A percentile compares a stretch with the other conserved stretches of the same genome.
Evolutionary conservation across 1,284 basidiomycete species (phyloP).

Genomic region (Phylloboletellus chloephorus): DNA sequence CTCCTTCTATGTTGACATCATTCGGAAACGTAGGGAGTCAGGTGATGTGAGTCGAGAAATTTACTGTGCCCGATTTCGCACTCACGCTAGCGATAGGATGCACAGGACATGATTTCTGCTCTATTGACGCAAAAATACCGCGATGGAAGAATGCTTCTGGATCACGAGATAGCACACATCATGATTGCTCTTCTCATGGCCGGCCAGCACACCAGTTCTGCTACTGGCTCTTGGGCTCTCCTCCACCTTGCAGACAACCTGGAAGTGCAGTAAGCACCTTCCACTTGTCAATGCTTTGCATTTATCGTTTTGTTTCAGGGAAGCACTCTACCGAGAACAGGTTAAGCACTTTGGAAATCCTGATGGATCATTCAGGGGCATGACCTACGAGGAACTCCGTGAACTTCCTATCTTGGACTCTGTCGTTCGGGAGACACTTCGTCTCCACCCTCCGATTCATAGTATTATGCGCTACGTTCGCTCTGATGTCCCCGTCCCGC

Average conservation of each 20-base stretch:
- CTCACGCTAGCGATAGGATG: slow-evolving; percentile 41
- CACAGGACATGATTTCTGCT: slow-evolving; percentile 91
- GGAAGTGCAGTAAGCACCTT: slow-evolving; percentile 62
- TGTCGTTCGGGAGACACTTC: slow-evolving; percentile 89
- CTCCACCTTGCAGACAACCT: slow-evolving; percentile 82
- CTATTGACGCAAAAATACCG: slow-evolving; percentile 86
- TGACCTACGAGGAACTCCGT: slow-evolving; percentile 87
- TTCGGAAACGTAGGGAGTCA: slow-evolving; percentile 66
- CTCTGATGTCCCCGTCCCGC: slow-evolving; percentile 78
- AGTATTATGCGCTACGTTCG: slow-evolving; percentile 88
- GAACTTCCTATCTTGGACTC: slow-evolving; percentile 82
- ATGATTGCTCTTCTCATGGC: slow-evolving; percentile 96
- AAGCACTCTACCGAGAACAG: slow-evolving; percentile 86
- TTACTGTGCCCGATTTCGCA: neutral
- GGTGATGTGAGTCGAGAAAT: slow-evolving; percentile 35
- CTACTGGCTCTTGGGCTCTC: slow-evolving; percentile 89
- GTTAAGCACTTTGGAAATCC: slow-evolving; percentile 75
- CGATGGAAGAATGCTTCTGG: slow-evolving; percentile 71
- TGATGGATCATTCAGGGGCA: slow-evolving; percentile 74
- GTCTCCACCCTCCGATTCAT: slow-evolving; percentile 91
- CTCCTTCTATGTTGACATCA: slow-evolving; percentile 89
- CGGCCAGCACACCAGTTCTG: slow-evolving; percentile 96
- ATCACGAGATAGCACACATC: slow-evolving; percentile 95
- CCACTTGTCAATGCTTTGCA: neutral
- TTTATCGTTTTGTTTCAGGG: slow-evolving; percentile 38